These are phyloP conservation scores for Suhomyces pyralidae DNA, from an alignment of 805 yeast genomes.

Conservation along the genomic window DNA sequence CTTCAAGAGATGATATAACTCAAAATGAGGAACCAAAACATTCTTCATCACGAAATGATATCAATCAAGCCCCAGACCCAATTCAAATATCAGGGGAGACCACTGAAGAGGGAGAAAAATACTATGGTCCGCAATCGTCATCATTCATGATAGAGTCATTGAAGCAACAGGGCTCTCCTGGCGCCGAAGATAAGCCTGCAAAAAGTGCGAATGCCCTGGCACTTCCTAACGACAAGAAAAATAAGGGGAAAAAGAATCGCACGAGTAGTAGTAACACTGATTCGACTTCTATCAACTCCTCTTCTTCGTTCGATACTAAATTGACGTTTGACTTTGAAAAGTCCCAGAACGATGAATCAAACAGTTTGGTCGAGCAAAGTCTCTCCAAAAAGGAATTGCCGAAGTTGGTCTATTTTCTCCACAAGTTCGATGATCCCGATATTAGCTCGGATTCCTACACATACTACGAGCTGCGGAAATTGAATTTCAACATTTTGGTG, in stretches of 20 bases:
- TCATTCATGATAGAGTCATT: slow-evolving; percentile 44
- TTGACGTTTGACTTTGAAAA: slow-evolving; percentile 7
- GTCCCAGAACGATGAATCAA: slow-evolving; percentile 3
- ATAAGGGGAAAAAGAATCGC: background rate
- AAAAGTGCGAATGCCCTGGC: background rate
- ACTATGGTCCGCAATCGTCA: slow-evolving; percentile 52
- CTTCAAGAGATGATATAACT: background rate
- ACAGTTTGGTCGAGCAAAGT: slow-evolving; percentile 17
- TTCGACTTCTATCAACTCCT: slow-evolving; percentile 5
- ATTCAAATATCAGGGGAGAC: slow-evolving; percentile 34
- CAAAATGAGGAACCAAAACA: background rate
- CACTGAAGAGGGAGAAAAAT: slow-evolving; percentile 40
- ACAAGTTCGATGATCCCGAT: slow-evolving; percentile 15
- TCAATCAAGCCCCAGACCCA: background rate
- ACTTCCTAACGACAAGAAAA: background rate
- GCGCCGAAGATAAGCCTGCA: slow-evolving; percentile 12
- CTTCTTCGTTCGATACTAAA: slow-evolving; percentile 10
- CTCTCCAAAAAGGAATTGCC: slow-evolving; percentile 35
- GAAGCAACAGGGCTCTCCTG: slow-evolving; percentile 21
- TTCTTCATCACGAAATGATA: background rate
- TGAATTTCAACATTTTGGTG: slow-evolving; percentile 32
- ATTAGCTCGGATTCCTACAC: slow-evolving; percentile 16
- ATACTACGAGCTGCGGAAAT: slow-evolving; percentile 9
- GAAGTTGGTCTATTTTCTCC: slow-evolving; percentile 14
- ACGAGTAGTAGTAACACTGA: background rate